These are phyloP conservation scores for Sporothrix euskadiensis DNA, from an alignment of 2,329 filamentous ascomycete species.

Conservation along the genomic window DNA sequence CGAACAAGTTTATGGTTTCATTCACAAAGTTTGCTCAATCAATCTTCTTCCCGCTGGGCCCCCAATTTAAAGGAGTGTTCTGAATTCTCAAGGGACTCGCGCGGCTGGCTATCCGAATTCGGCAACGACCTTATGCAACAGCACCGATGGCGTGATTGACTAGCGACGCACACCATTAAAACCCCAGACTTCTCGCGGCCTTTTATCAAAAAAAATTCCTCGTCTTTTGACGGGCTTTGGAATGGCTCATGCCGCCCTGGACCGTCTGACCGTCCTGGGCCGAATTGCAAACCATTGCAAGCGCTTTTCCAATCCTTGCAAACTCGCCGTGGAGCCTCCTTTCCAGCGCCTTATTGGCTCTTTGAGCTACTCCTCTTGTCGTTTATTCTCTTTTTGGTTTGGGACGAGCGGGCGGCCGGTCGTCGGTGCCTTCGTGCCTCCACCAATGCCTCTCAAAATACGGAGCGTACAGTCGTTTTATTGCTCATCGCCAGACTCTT, in stretches of 20 bases:
- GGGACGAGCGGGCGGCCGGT: background rate
- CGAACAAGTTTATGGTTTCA: background rate
- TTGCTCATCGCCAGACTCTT: background rate
- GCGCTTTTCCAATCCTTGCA: too few relatives aligned
- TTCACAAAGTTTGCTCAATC: too few relatives aligned
- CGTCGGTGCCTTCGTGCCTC: slow-evolving; percentile 10
- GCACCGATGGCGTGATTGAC: slow-evolving; percentile 26
- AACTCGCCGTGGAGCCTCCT: slow-evolving; percentile 1
- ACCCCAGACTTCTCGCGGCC: background rate
- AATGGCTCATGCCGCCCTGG: background rate
- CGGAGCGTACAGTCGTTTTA: background rate
- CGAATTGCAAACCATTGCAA: background rate
- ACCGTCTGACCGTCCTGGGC: slow-evolving; percentile 11
- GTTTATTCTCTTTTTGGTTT: background rate
- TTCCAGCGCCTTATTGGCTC: background rate
- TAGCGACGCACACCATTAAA: slow-evolving; percentile 28
- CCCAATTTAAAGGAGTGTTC: background rate
- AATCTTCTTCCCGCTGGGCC: background rate
- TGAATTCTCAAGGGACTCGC: background rate
- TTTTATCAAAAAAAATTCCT: too few relatives aligned
- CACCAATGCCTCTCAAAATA: background rate
- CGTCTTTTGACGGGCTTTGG: background rate
- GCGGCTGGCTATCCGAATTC: slow-evolving; percentile 6
- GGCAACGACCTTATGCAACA: slow-evolving; percentile 7
- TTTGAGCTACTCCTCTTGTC: background rate